phyloP scores from a whole-genome alignment of 75 land plant species.

The Selaginella moellendorffii region DNA sequence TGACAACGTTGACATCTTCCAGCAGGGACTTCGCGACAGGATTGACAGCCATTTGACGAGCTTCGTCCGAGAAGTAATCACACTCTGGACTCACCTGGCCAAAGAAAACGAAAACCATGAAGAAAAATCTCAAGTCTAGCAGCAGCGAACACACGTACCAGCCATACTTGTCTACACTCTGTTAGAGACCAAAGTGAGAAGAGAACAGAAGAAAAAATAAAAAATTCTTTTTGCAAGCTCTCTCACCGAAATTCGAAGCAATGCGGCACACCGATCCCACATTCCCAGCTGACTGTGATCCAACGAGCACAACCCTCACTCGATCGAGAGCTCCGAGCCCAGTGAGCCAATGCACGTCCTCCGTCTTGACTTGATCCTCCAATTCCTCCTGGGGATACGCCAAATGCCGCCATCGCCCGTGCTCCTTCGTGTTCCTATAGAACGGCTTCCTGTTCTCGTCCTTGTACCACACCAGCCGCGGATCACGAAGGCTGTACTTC shows the following conservation, averaged over 20 bases:
- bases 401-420: neutral
- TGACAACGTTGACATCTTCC: conserved; percentile 8
- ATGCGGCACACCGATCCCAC: conserved; percentile 25
- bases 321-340: conserved; percentile 13
- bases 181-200: no score
- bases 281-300: conserved; percentile 26
- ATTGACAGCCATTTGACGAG: conserved; percentile 19
- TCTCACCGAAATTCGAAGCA: conserved; percentile 27
- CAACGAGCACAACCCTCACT: conserved; percentile 22
- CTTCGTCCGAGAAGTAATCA: conserved; percentile 16
- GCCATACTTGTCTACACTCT: conserved; percentile 24
- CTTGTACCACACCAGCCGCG: neutral
- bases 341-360: neutral
- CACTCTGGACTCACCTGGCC: conserved; percentile 19
- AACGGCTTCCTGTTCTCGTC: neutral
- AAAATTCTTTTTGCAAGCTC: no score
- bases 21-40: conserved; percentile 10
- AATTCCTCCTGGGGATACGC: neutral
- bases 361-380: neutral
- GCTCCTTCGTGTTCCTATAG: neutral
- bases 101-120: neutral
- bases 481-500: neutral
- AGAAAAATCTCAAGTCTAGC: neutral
- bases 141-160: conserved; percentile 10
- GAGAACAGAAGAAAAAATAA: no score